Evolutionary conservation across 768 basidiomycete genomes (phyloP).

Genomic region (Tubosaeta sp.): DNA sequence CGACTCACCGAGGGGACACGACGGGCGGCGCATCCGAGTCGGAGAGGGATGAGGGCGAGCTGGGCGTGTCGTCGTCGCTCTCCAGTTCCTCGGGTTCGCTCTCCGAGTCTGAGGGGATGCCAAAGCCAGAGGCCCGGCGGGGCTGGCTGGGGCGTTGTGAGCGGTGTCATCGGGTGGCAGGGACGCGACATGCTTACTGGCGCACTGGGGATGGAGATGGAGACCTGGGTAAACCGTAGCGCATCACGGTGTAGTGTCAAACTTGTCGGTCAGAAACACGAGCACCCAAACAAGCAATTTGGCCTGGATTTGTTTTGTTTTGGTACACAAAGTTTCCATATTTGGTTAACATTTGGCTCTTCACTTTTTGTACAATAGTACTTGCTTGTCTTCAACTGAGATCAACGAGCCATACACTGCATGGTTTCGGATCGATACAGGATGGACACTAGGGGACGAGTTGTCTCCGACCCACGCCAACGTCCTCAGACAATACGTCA

Average conservation of each 20-base stretch:
- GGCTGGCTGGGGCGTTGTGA: conserved; percentile 4
- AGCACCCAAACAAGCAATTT: background rate
- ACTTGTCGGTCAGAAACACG: background rate
- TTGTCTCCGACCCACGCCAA: too few species aligned
- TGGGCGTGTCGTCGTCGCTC: conserved; percentile 35
- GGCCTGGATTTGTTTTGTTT: background rate
- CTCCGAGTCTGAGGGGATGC: conserved; percentile 48
- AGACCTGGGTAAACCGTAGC: conserved; percentile 52
- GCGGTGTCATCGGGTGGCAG: background rate
- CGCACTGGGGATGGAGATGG: conserved; percentile 46
- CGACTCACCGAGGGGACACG: conserved; percentile 32
- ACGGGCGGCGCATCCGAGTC: conserved; percentile 41
- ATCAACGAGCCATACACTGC: too few species aligned
- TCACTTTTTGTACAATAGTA: too few species aligned
- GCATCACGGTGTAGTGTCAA: conserved; percentile 34
- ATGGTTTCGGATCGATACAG: too few species aligned
- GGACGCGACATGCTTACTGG: conserved; percentile 28
- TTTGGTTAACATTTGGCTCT: background rate
- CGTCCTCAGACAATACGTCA: too few species aligned
- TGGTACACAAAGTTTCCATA: background rate
- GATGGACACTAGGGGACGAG: too few species aligned
- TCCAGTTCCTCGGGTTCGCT: conserved; percentile 28
- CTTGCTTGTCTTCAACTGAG: too few species aligned
- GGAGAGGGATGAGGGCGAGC: conserved; percentile 33
- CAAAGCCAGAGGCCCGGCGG: conserved; percentile 50